Evolutionary conservation across 192 early-diverging fungal genomes (phyloP), one percentile per base, ranked within the genome.

Genomic region (Backusella tarrabulga): DNA sequence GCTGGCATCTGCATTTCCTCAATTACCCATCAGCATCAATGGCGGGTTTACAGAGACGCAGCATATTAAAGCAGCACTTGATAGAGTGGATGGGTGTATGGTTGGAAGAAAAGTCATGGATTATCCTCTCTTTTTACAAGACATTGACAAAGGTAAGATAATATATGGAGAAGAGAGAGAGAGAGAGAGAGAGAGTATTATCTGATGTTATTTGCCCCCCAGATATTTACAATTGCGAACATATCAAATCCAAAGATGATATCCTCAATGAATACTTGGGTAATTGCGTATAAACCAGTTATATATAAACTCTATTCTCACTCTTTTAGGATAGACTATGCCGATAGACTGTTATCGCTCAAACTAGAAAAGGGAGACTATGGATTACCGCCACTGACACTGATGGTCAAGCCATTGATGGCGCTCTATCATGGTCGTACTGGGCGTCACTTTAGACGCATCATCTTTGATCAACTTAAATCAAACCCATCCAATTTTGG

Each of bases 21-120:
- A 87, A n/a, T 72, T 87, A 17, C 82, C 76, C 4, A 81, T 94
- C 54, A 78, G 87, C 0, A 83, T 91, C 77, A 94, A 94, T 77
- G 93, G 93, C 75, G 93, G 92, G 6, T 88, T 92, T 29, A 84
- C 85, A 56, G 85, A 82, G 1, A 83, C 84, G 19, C 83, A 87
- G 0, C 73, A 85, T 1, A 82, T 91, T 14, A 76, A 75, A 4
- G 68, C 75, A 19, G 89, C 89, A 67, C 72, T 94, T 26, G 74
- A 76, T 0, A 35, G 77, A 9, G 86, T 86, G 0, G 90, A 91
- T 74, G 91, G 90, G 1, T 88, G 91, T 42, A 94, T 94, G 93
- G 76, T 94, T 52, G 93, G 93, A 32, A 77, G 93, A 34, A 87
- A 92, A 83, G 87, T 94, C 0, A 88, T 88, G 76, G 87, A 92